These are phyloP conservation scores for Phytophthora hibernalis DNA, from an alignment of 352 stramenopile genomes.

Conservation along the genomic window DNA sequence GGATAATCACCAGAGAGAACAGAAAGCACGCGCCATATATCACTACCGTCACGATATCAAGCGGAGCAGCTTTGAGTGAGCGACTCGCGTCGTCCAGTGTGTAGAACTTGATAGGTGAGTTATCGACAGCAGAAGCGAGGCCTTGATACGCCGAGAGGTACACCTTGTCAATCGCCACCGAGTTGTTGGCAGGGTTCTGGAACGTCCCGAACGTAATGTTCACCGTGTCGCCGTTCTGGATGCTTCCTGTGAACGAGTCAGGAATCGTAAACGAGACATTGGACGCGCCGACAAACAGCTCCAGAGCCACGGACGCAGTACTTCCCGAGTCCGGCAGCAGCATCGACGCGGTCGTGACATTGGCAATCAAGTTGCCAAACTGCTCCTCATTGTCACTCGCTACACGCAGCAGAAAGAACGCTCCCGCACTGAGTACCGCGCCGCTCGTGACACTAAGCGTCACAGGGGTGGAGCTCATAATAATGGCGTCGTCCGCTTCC, in stretches of 20 bases:
- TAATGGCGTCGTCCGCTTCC: conserved; percentile 48
- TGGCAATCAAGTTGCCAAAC: conserved; percentile 65
- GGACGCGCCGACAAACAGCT: conserved; percentile 53
- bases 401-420: conserved; percentile 77
- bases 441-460: conserved; percentile 69
- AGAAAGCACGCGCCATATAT: conserved; percentile 85
- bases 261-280: conserved; percentile 86
- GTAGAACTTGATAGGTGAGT: conserved; percentile 61
- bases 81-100: conserved; percentile 49
- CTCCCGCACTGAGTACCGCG: conserved; percentile 59
- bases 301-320: conserved; percentile 42
- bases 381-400: conserved; percentile 58
- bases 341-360: conserved; percentile 58
- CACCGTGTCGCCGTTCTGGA: conserved; percentile 80
- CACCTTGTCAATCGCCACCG: conserved; percentile 62
- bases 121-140: conserved; percentile 64
- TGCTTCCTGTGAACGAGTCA: conserved; percentile 54
- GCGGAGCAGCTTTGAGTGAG: conserved; percentile 56
- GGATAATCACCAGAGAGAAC: conserved; percentile 84
- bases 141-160: conserved; percentile 81
- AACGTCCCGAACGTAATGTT: conserved; percentile 74
- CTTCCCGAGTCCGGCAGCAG: conserved; percentile 36
- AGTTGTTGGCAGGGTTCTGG: conserved; percentile 68
- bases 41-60: conserved; percentile 76
- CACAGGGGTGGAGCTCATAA: conserved; percentile 62